Evolutionary conservation across 2,329 filamentous ascomycete genomes (phyloP), one percentile per base, ranked within the genome.

Genomic region (Calonectria crousiana): DNA sequence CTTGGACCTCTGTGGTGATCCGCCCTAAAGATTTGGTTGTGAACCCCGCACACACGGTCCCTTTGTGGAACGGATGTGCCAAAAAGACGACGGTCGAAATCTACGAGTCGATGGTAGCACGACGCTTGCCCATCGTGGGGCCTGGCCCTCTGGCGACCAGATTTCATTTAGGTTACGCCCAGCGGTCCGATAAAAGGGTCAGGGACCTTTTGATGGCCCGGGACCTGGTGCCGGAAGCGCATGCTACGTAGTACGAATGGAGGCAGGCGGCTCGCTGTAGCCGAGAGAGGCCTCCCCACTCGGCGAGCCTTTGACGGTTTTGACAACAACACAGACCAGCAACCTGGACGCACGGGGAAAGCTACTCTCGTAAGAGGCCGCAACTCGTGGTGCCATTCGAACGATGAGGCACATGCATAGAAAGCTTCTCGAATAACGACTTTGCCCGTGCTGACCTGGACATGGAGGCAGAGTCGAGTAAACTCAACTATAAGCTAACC

Each of bases 251-350:
- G 53, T 58, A 58, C 53, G 53, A 13, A 58, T 58, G 53, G 20
- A 58, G 30, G 52, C 53, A 58, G 36, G 53, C 53, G 53, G 53
- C 53, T 23, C 44, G 13, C 56, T 56, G 49, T n/a, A 65, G 32
- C 65, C 53, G 67, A 71, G 72, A 74, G 72, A 36, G 53, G 72
- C 72, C 72, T 69, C 71, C 71, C 71, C 71, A 49, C 53, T 58
- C 53, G n/a, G 30, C 30, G 32, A 34, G 18, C 13, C 53, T 36
- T 34, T 58, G 32, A 58, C 53, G 53, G 53, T 6, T 36, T 58
- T 58, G 53, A 58, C 32, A 32, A 58, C 52, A n/a, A 34, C 52
- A 53, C 41, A 23, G 26, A 49, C 65, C 53, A 58, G 5, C 11
- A 26, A 34, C 5, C 32, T 23, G 16, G 14, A n/a, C 30, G 53